phyloP scores from a whole-genome alignment of 108 stramenopile genomes.

The Pseudonitzschia delicatissima region DNA sequence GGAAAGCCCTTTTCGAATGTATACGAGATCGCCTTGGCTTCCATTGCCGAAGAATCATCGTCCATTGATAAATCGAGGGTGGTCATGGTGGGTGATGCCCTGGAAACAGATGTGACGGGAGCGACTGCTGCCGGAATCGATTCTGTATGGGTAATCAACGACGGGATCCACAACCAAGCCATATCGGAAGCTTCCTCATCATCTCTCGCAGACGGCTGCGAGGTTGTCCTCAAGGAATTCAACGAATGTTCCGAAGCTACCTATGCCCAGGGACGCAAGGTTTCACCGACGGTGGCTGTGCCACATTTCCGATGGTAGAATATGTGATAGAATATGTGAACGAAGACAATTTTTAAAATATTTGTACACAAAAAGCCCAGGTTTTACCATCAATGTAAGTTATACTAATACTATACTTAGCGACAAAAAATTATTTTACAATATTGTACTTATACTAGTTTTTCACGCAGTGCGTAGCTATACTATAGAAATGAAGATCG shows the following conservation, averaged over 20 bases:
- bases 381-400: too few species aligned
- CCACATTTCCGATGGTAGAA: constrained; percentile 39
- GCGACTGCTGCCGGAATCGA: constrained; percentile 42
- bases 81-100: constrained; percentile 82
- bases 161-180: constrained; percentile 63
- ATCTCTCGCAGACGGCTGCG: constrained; percentile 32
- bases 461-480: too few species aligned
- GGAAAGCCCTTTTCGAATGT: constrained; percentile 82
- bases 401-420: too few species aligned
- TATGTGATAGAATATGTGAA: not conserved
- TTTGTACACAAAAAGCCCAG: not conserved
- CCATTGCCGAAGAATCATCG: not conserved
- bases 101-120: constrained; percentile 83
- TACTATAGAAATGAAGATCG: too few species aligned
- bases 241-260: constrained; percentile 34
- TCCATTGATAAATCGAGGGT: constrained; percentile 22
- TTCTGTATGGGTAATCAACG: constrained; percentile 67
- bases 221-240: constrained; percentile 44
- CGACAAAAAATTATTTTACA: not conserved
- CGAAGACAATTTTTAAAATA: not conserved
- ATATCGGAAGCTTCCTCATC: constrained; percentile 21
- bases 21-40: constrained; percentile 58
- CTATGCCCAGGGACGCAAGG: constrained; percentile 31
- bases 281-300: constrained; percentile 25
- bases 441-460: too few species aligned